These are phyloP conservation scores for Candida ficus DNA, from an alignment of 805 yeast species.

Conservation along the genomic window DNA sequence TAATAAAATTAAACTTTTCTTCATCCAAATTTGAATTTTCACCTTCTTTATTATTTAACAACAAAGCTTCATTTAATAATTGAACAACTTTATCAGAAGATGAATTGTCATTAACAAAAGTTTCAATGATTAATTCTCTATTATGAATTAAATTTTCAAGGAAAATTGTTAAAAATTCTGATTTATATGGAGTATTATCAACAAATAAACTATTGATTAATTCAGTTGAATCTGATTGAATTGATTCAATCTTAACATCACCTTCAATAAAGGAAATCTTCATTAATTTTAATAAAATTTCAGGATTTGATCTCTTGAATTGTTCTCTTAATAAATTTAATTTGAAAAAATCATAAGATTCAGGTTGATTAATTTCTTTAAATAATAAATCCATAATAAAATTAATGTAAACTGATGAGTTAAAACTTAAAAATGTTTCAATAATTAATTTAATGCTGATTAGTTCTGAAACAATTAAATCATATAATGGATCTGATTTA, in stretches of 20 bases:
- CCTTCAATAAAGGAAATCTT: constrained; percentile 12
- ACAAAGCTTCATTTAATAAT: constrained; percentile 9
- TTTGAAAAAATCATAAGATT: constrained; percentile 17
- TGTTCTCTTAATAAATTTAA: constrained; percentile 18
- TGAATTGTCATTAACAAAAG: constrained; percentile 4
- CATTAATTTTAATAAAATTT: constrained; percentile 15
- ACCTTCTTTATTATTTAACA: constrained; percentile 1
- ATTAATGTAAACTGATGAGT: constrained; percentile 15
- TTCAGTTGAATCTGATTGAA: constrained; percentile 23
- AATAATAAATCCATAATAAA: constrained; percentile 21
- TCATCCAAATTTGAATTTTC: neutral
- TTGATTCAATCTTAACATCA: constrained; percentile 12
- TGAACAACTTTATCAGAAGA: constrained; percentile 2
- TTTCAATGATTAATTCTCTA: constrained; percentile 7
- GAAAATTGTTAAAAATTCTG: constrained; percentile 16
- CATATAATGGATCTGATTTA: constrained; percentile 32
- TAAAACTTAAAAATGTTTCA: constrained; percentile 26
- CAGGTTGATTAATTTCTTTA: constrained; percentile 14
- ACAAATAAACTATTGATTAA: constrained; percentile 18
- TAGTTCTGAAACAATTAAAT: constrained; percentile 33
- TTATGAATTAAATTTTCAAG: constrained; percentile 16
- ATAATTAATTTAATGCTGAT: constrained; percentile 29
- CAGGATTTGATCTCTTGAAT: constrained; percentile 16
- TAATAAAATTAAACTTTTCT: constrained; percentile 1
- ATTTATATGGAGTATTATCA: constrained; percentile 14